A percentile compares a stretch with the other conserved stretches of the same genome.
phyloP scores from a whole-genome alignment of 2,329 filamentous ascomycete genomes.

The Thermomyces lanuginosus region DNA sequence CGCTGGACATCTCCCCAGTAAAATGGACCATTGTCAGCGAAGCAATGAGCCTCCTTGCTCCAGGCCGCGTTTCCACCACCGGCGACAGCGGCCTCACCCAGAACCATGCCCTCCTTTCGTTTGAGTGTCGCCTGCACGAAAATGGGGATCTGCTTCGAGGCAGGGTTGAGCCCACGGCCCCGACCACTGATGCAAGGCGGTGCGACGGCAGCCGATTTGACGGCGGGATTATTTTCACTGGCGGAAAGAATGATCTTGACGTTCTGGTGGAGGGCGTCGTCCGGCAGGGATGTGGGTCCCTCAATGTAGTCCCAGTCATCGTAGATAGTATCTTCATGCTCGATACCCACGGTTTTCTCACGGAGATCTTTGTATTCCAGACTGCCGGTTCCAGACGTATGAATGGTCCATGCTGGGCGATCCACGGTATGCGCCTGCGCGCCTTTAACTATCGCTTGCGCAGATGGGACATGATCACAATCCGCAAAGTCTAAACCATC shows the following conservation, averaged over 20 bases:
- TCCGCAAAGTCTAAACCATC: conserved; percentile 23
- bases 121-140: conserved; percentile 36
- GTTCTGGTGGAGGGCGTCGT: conserved; percentile 24
- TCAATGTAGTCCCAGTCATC: conserved; percentile 31
- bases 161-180: conserved; percentile 16
- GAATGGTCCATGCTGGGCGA: conserved; percentile 26
- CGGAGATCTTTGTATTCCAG: conserved; percentile 27
- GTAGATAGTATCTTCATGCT: conserved; percentile 28
- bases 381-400: conserved; percentile 30
- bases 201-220: conserved; percentile 47
- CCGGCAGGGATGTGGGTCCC: conserved; percentile 24
- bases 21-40: conserved; percentile 28
- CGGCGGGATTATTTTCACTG: conserved; percentile 26
- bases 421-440: conserved; percentile 19
- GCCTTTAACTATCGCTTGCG: conserved; percentile 26
- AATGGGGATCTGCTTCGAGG: conserved; percentile 29
- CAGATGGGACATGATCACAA: conserved; percentile 26
- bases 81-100: conserved; percentile 24
- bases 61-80: conserved; percentile 26
- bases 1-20: conserved; percentile 26
- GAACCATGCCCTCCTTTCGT: conserved; percentile 20
- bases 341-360: conserved; percentile 22
- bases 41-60: conserved; percentile 32
- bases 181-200: conserved; percentile 48
- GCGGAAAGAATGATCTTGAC: conserved; percentile 23